Base-by-base conservation (phyloP, 1,139 yeast genomes). In the Pichia sp. region DNA sequence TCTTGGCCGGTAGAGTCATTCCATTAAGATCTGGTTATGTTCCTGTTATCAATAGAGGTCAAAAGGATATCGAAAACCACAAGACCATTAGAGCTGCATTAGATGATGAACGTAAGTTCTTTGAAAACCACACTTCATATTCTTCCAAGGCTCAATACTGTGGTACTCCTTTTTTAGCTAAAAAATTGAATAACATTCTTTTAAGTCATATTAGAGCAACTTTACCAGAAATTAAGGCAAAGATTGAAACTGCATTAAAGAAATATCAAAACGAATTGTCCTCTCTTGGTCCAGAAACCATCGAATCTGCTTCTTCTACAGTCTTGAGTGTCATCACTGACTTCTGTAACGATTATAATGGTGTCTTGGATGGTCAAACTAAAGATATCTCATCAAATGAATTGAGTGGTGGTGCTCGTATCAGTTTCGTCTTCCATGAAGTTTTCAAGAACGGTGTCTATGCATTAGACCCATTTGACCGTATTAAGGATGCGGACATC, bases 1-100 rank as follows among this genome's bases (percentile, higher is more conserved):
- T 93, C 61, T 76, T 93, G 62, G 96, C 97, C 8, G 98, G 99
- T 51, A 78, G 96, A 65, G 93, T 93, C 47, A 93, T 93, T 62
- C 98, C 99, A 11, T 77, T 93, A 61, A 79, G 97, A 68, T 88
- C 89, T 53, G 99, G 99, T 47, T 93, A 93, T 63, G 96, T 93
- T 44, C 99, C 99, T 6, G 99, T 93, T 47, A 91, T 93, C 61
- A 93, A 93, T 69, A 83, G 99, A 70, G 98, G 99, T 61, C 99
- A 93, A 72, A 89, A 85, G 66, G 99, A 93, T 70, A 94, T 93
- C 60, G 96, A 90, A 66, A 67, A 70, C 50, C 84, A 83, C 61
- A 93, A 91, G 67, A 85, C 96, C 15, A 93, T 93, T 61, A 80
- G 93, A 66, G 85, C 85, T 37, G 99, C 99, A 5, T 76, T 93